Evolutionary conservation across 1,139 yeast genomes (phyloP).

Genomic region (Candida labiduridarum): DNA sequence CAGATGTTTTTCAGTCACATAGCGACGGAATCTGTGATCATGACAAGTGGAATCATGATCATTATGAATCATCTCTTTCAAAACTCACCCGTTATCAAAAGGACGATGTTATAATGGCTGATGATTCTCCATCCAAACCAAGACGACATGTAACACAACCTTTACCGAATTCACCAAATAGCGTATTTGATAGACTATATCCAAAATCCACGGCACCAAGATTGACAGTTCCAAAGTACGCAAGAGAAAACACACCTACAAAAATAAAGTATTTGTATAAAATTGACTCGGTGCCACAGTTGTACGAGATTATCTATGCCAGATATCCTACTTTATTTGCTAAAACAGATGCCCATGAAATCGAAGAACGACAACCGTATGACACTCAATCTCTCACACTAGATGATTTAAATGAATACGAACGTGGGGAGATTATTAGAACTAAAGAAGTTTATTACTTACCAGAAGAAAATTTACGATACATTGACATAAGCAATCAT

Average conservation of each 20-base stretch:
- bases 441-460: conserved; percentile 43
- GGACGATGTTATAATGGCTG: neutral
- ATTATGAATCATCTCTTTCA: conserved; percentile 9
- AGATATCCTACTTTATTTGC: conserved; percentile 26
- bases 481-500: conserved; percentile 47
- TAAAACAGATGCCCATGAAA: neutral
- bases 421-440: conserved; percentile 53
- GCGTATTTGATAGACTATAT: conserved; percentile 17
- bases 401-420: conserved; percentile 44
- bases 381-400: conserved; percentile 11
- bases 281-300: conserved; percentile 20
- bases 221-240: neutral
- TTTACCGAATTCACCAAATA: neutral
- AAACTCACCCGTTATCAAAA: neutral
- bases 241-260: conserved; percentile 2
- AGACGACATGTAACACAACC: conserved; percentile 14
- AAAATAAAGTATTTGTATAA: conserved; percentile 12
- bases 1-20: neutral
- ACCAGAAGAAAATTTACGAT: conserved; percentile 25
- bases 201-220: conserved; percentile 6
- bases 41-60: neutral
- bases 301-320: conserved; percentile 22
- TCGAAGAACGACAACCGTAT: conserved; percentile 5
- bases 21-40: neutral
- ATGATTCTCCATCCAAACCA: conserved; percentile 13